These are phyloP conservation scores for Stropharia rugosoannulata DNA, from an alignment of 768 basidiomycete species.

Conservation along the genomic window DNA sequence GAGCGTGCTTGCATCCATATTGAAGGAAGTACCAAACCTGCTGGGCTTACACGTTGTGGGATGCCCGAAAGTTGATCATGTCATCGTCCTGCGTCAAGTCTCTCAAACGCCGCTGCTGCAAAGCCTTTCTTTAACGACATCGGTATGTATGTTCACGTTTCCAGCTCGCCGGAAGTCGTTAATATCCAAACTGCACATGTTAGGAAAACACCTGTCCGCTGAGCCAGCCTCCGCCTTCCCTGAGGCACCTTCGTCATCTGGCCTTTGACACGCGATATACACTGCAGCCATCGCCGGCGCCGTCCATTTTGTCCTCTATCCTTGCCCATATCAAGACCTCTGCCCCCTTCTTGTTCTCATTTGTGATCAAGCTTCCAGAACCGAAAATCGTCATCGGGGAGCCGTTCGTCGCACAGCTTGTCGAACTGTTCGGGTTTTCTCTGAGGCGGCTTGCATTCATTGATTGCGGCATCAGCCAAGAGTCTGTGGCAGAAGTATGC, in stretches of 20 bases:
- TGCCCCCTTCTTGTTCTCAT: slow-evolving; percentile 32
- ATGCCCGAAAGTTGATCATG: slow-evolving; percentile 59
- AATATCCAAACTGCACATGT: not conserved
- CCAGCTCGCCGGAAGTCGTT: not conserved
- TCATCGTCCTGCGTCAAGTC: slow-evolving; percentile 42
- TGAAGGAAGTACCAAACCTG: slow-evolving; percentile 52
- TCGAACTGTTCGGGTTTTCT: slow-evolving; percentile 38
- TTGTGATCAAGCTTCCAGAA: slow-evolving; percentile 46
- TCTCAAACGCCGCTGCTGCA: slow-evolving; percentile 53
- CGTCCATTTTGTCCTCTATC: slow-evolving; percentile 27
- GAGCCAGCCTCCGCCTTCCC: slow-evolving; percentile 27
- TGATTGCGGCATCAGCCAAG: slow-evolving; percentile 40
- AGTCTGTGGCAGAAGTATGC: slow-evolving; percentile 41
- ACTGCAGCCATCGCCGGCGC: slow-evolving; percentile 27
- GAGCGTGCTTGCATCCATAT: slow-evolving; percentile 42
- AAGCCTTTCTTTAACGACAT: slow-evolving; percentile 59
- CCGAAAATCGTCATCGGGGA: slow-evolving; percentile 34
- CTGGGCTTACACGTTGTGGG: slow-evolving; percentile 58
- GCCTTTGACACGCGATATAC: slow-evolving; percentile 48
- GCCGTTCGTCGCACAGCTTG: slow-evolving; percentile 40
- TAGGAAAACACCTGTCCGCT: slow-evolving; percentile 37
- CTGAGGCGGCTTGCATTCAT: slow-evolving; percentile 46
- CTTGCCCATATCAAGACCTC: slow-evolving; percentile 31
- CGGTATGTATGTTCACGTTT: slow-evolving; percentile 37
- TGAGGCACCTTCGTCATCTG: slow-evolving; percentile 47